phyloP scores from a whole-genome alignment of 169 alveolate species.

The Cryptosporidium tyzzeri region DNA sequence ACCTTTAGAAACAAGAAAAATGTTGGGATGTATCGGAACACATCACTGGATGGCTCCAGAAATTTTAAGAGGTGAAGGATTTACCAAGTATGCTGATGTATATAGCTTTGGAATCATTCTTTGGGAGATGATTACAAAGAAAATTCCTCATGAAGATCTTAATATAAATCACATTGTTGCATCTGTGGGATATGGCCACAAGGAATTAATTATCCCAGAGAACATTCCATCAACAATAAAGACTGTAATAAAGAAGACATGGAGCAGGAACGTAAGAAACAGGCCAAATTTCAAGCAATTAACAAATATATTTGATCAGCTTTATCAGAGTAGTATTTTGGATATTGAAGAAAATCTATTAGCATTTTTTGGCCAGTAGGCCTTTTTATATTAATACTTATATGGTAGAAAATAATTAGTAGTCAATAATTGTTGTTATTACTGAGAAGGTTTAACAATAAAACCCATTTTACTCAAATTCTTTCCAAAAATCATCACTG shows the following conservation, averaged over 20 bases:
- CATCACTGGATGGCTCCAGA: conserved; percentile 93
- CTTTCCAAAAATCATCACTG: conserved; percentile 75
- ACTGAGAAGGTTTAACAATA: not conserved
- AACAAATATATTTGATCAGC: conserved; percentile 48
- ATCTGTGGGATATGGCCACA: conserved; percentile 79
- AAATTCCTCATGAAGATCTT: conserved; percentile 83
- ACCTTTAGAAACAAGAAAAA: conserved; percentile 77
- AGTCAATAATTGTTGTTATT: not conserved
- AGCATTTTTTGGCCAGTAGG: conserved; percentile 69
- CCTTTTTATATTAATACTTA: not conserved
- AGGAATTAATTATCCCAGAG: conserved; percentile 37
- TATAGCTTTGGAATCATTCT: conserved; percentile 85
- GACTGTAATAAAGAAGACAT: conserved; percentile 37
- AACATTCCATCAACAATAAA: conserved; percentile 36
- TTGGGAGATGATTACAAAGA: conserved; percentile 87
- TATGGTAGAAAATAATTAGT: not conserved
- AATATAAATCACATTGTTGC: conserved; percentile 79
- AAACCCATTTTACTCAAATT: conserved; percentile 19
- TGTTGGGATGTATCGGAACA: conserved; percentile 85
- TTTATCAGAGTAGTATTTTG: conserved; percentile 56
- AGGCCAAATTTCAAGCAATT: conserved; percentile 65
- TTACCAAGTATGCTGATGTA: conserved; percentile 85
- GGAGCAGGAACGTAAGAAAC: conserved; percentile 42
- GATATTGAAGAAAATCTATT: conserved; percentile 66
- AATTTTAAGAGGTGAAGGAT: conserved; percentile 85